Percentiles rank a stretch among this genome's conserved stretches.
phyloP scores from a whole-genome alignment of 2,329 filamentous ascomycete genomes.

The Hymenoscyphus albidus region DNA sequence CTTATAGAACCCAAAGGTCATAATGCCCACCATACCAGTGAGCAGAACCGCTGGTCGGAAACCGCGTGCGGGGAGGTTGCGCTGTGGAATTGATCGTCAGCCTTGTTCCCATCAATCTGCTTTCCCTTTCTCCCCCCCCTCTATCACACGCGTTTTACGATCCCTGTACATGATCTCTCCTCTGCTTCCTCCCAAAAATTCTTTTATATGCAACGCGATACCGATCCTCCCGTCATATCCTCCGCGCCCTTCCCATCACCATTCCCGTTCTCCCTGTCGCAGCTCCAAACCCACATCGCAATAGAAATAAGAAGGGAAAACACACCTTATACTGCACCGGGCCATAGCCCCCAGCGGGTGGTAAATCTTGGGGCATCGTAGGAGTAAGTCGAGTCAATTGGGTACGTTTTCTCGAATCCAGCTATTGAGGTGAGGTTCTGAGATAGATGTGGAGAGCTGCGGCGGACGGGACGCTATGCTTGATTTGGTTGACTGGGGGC shows the following conservation, averaged over 20 bases:
- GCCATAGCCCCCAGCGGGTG: conserved; percentile 88
- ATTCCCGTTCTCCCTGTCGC: background rate
- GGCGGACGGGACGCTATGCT: background rate
- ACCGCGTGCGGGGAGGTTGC: conserved; percentile 87
- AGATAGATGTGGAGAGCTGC: background rate
- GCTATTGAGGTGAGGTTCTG: background rate
- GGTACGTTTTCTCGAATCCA: background rate
- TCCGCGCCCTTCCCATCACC: background rate
- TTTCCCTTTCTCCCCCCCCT: background rate
- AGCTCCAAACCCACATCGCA: background rate
- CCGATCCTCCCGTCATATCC: background rate
- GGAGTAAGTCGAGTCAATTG: conserved; percentile 8
- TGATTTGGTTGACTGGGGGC: background rate
- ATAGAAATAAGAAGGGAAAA: conserved; percentile 21
- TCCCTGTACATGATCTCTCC: background rate
- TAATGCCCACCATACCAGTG: conserved; percentile 69
- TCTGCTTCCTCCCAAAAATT: background rate
- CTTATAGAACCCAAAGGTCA: conserved; percentile 89
- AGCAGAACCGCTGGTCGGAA: conserved; percentile 82
- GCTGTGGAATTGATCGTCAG: conserved; percentile 45
- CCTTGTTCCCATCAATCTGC: background rate
- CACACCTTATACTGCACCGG: conserved; percentile 94
- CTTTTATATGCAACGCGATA: background rate
- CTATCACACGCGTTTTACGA: background rate
- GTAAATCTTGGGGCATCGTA: conserved; percentile 93